phyloP scores from a whole-genome alignment of 345 rosid species.

The Citrus unshiu region DNA sequence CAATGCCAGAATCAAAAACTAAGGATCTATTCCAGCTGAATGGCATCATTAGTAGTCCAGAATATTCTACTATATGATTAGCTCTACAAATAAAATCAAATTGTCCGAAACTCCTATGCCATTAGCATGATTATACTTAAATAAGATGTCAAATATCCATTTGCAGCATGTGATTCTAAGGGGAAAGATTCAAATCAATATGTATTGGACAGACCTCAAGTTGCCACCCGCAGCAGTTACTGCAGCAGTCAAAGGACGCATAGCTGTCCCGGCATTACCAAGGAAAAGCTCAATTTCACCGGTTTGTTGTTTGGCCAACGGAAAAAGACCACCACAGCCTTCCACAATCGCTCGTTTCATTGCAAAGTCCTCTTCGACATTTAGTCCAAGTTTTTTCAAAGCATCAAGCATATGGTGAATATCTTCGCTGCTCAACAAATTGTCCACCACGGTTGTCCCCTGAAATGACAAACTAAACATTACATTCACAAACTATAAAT shows the following conservation, averaged over 20 bases:
- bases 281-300: slow-evolving; percentile 75
- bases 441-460: slow-evolving; percentile 93
- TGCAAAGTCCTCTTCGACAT: slow-evolving; percentile 52
- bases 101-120: neutral
- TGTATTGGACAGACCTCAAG: slow-evolving; percentile 45
- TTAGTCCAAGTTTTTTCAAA: slow-evolving; percentile 64
- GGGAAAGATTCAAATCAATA: neutral
- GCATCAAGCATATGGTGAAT: slow-evolving; percentile 89
- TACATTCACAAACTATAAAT: neutral
- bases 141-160: neutral
- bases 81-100: neutral
- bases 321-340: slow-evolving; percentile 87
- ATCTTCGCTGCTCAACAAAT: slow-evolving; percentile 87
- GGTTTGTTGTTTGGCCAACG: slow-evolving; percentile 49
- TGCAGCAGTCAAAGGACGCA: slow-evolving; percentile 96
- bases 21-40: neutral
- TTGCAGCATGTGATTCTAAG: neutral
- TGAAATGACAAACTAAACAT: slow-evolving; percentile 17
- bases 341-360: slow-evolving; percentile 60
- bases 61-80: neutral
- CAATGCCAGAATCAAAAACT: neutral
- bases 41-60: neutral
- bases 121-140: neutral
- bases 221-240: slow-evolving; percentile 91
- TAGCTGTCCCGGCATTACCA: slow-evolving; percentile 96